Evolutionary conservation across 495 filamentous ascomycete species (phyloP), one percentile per base, ranked within the genome.

Genomic region (Chlorociboria aeruginascens): DNA sequence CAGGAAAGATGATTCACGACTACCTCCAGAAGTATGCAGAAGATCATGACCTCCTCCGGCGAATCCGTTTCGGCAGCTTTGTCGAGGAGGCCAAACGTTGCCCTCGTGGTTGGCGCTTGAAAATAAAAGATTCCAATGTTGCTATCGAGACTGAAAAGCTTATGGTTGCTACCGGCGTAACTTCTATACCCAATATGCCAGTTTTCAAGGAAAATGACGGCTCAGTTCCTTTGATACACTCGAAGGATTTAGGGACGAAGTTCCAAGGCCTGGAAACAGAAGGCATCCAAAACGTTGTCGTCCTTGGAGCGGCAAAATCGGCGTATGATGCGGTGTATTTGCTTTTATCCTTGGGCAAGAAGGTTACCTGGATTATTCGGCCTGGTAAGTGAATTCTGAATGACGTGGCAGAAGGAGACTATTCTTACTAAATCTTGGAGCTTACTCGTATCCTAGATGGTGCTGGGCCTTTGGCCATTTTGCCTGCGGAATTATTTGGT

Each of bases 251-350:
- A 6, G 63, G 52, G 6, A 43, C 39, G 13, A 45, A 57, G n/a
- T 55, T 64, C 8, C 38, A 58, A 7, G 54, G 51, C 10, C 37
- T 64, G 1, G 36, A 51, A 2, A 40, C 47, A 32, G n/a, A n/a
- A n/a, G 40, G 33, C 0, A 54, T 66, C 9, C 36, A 57, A 12
- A 51, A 47, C 0, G 63, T 66, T 0, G 63, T 65, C 12, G 66
- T 74, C 3, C 55, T 71, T 11, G 71, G 71, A 1, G 71, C 62
- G 7, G 64, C 61, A 3, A 74, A 74, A 51, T 69, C 67, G 6
- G 64, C 69, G 1, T 68, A 63, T 38, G 71, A 74, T 45, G 63
- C 68, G 6, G 66, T 65, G 11, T 68, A 65, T 41, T 52, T 69
- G 42, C 61, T 66, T 13, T 52, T 63, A 0, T 56, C 62, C 25